Conservation (phyloP, 169 alveolate genomes). For the Eimeria nieschulzi region DNA sequence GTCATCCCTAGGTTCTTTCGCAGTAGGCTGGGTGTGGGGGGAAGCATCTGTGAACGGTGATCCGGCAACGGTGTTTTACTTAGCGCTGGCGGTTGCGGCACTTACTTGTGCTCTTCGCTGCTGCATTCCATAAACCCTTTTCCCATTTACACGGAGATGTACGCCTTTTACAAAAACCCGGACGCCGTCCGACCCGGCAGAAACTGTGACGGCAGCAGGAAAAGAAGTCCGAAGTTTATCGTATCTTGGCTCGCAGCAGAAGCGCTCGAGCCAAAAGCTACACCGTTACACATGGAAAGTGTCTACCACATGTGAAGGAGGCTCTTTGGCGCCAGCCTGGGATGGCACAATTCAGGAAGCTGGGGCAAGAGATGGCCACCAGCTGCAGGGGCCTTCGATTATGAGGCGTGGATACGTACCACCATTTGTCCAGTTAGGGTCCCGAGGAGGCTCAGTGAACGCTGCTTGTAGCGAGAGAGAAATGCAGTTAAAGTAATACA, state of each 20-base stretch:
- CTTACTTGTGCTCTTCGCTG: conserved; percentile 42
- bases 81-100: not conserved
- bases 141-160: conserved; percentile 26
- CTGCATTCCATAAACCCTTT: conserved; percentile 3
- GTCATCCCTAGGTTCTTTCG: no score
- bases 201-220: conserved; percentile 35
- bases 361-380: no score
- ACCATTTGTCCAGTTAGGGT: conserved; percentile 8
- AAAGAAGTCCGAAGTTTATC: not conserved
- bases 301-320: no score
- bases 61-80: no score
- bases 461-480: conserved; percentile 36
- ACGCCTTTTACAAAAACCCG: conserved; percentile 23
- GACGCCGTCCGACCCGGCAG: conserved; percentile 29
- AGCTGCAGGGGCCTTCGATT: not conserved
- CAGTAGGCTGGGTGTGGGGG: no score
- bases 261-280: no score
- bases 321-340: no score
- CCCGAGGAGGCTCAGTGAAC: conserved; percentile 15
- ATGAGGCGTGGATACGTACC: not conserved
- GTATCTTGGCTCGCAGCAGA: no score
- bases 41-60: no score
- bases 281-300: no score
- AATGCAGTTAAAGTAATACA: conserved; percentile 38
- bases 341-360: no score